phyloP scores from a whole-genome alignment of 208 protist genomes.

The Crithidia expoeki region DNA sequence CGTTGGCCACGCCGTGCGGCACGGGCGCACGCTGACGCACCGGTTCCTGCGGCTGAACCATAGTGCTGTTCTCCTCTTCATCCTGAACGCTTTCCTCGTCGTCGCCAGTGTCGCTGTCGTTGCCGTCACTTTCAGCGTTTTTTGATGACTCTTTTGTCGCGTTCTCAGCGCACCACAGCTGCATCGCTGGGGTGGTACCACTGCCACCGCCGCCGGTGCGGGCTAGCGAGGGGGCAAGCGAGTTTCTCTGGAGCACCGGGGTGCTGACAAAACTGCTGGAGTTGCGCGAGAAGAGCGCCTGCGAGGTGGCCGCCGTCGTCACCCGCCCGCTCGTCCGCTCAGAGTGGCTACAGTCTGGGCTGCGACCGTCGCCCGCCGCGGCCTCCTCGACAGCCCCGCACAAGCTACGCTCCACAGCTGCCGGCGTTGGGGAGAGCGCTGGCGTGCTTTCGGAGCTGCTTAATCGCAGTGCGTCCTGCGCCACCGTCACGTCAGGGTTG shows the following conservation, averaged over 20 bases:
- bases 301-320: not conserved
- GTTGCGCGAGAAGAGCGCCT: conserved; percentile 4
- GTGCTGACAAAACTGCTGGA: conserved; percentile 17
- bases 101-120: not conserved
- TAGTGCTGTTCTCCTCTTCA: not conserved
- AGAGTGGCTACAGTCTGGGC: not conserved
- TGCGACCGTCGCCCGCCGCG: not conserved
- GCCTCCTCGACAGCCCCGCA: not conserved
- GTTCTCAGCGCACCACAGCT: not conserved
- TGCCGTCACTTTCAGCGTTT: not conserved
- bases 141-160: not conserved
- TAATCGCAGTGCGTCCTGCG: not conserved
- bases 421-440: not conserved
- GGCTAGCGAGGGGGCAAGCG: not conserved
- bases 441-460: not conserved
- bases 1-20: conserved; percentile 4
- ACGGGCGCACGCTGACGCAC: not conserved
- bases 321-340: not conserved
- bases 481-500: conserved; percentile 1
- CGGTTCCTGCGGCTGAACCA: not conserved
- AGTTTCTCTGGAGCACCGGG: conserved; percentile 5
- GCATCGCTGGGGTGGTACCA: not conserved
- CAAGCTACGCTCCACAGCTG: conserved; percentile 1
- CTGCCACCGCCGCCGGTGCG: not conserved
- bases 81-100: not conserved